Evolutionary conservation across 345 rosid genomes (phyloP), one percentile per base, ranked within the genome.

Genomic region (Melaleuca quinquenervia): DNA sequence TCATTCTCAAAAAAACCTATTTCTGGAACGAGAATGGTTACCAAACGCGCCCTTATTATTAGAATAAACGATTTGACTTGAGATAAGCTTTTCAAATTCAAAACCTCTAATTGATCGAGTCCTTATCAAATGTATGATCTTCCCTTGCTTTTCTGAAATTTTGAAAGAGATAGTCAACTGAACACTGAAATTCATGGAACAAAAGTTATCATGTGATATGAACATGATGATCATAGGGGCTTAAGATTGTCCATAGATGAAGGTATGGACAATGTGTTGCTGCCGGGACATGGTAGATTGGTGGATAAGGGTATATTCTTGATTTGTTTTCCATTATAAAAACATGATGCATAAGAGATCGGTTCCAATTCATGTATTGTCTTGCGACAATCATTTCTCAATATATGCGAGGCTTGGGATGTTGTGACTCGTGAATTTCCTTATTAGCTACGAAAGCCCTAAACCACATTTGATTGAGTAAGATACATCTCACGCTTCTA

Each of bases 401-500:
- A 50, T 50, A 12, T 11, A 50, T 50, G 14, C 51, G 51, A 50
- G 51, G 51, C 51, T 50, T 14, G 14, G 9, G 13, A 50, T 50
- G 11, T 50, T 13, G n/a, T n/a, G n/a, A n/a, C n/a, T 55, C 13
- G 0, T 55, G 6, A 22, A 0, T 55, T 54, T 22, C 24, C 60
- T 13, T 24, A 55, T 55, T 55, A 55, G 24, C 1, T 1, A 55
- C 9, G 60, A 55, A 27, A 55, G 60, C 60, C 60, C 60, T 22
- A 55, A 4, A 55, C 12, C 27, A 24, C 24, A 55, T 55, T 0
- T n/a, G 60, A 55, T 22, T 13, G 24, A 22, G 60, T 10, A 55
- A 13, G 4, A 24, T 55, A 10, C 8, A 12, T 2, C 14, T 58
- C 16, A n/a, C 32, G 13, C 27, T 58, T n/a, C 32, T 12, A 13